Conservation (phyloP, 306 rosid species). For the Acmispon strigosus region DNA sequence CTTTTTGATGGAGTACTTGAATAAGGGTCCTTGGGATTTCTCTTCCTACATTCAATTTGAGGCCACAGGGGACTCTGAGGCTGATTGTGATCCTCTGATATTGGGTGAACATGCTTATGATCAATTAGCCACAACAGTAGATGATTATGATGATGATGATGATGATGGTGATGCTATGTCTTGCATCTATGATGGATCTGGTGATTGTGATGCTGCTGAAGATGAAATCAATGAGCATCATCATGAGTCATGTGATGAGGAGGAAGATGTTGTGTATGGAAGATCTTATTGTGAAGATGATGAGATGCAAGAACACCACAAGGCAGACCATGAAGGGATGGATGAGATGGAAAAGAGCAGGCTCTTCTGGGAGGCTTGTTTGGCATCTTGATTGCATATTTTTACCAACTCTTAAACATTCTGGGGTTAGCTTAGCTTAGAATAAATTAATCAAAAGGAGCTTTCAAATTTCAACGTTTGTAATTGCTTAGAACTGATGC, state of each 20-base stretch:
- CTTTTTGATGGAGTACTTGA: background rate
- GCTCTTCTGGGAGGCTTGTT: constrained; percentile 89
- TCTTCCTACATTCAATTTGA: constrained; percentile 54
- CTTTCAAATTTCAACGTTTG: too few species aligned
- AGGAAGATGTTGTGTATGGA: background rate
- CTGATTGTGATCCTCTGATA: constrained; percentile 10
- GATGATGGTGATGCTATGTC: constrained; percentile 59
- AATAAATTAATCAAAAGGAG: too few species aligned
- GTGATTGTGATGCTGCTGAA: background rate
- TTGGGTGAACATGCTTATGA: background rate
- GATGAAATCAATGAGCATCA: background rate
- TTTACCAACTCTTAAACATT: background rate
- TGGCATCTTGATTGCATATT: constrained; percentile 49
- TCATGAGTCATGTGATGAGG: background rate
- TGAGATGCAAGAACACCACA: constrained; percentile 24
- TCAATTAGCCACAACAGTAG: background rate
- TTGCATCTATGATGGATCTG: constrained; percentile 48
- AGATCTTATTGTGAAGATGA: constrained; percentile 25
- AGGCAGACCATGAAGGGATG: constrained; percentile 39
- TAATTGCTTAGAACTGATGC: background rate
- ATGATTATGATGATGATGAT: constrained; percentile 24
- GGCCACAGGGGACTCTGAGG: constrained; percentile 80
- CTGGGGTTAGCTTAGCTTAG: background rate
- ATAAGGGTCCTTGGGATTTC: constrained; percentile 9
- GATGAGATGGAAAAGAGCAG: constrained; percentile 78